Base-by-base conservation (phyloP, 2,329 filamentous ascomycete species). In the Bipolaris sorokiniana region DNA sequence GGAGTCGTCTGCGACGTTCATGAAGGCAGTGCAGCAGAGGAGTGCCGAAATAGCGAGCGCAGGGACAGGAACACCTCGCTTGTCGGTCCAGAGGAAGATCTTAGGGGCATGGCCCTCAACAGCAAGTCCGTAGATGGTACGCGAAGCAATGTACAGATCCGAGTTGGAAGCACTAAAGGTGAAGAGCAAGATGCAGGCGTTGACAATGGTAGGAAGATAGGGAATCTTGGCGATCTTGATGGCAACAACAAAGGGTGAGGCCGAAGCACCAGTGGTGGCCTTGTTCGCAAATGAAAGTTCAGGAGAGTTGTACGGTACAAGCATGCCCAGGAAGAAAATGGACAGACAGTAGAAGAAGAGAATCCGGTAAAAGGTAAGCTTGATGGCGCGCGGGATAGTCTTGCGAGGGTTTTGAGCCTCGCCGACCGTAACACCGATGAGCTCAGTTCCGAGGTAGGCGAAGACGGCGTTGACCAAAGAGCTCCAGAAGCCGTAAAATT, bases 321-420 rank as follows among this genome's bases (percentile, higher is more conserved):
- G 82, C 83, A 91, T 90, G 69, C 90, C 90, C 52, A 94, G 80
- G 49, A 93, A 82, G 50, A 94, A 83, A 34, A 92, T 88, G 20
- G 85, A 88, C 56, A 91, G 76, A 67, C 87, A 83, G 81, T 94
- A 94, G 81, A 94, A 94, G 79, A 93, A 80, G 64, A 91, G 77
- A 73, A 94, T 93, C 56, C 90, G 90, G 80, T 86, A 93, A 77
- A 93, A 93, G 64, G 90, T 92, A 48, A 92, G 82, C 73, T 87
- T 89, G 81, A 92, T 92, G 51, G 90, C 90, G 58, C 87, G 86
- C 6, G 90, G 90, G 59, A 94, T 88, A 15, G 87, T 90, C 74
- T 85, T 86, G 71, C 90, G 86, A 0, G 90, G 90, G 77, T 92
- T 92, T 78, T 92, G 88, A 0, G 90, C 89, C 76, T 92, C 89